Base-by-base conservation (phyloP, 495 filamentous ascomycete species). In the Penicillium bialowiezense region DNA sequence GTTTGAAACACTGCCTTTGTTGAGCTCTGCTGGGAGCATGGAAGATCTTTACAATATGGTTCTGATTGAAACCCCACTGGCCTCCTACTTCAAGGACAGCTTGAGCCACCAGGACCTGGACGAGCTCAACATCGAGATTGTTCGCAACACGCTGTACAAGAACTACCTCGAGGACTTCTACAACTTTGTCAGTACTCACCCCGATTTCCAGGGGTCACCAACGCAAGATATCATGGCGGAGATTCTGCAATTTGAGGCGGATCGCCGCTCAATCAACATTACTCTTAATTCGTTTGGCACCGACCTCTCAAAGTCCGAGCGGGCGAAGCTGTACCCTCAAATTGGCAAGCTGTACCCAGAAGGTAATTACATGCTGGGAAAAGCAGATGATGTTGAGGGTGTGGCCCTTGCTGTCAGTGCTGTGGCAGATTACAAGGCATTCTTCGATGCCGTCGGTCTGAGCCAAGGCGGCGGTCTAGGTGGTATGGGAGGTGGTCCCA, bases 81-180 rank as follows among this genome's bases (percentile, higher is more conserved):
- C 91, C 34, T 83, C 89, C 14, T 99, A 96, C 71, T 99, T 99
- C 82, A 97, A 97, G 72, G 85, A 88, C 50, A 93, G 87, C 53
- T 76, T 99, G 31, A 91, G 85, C 67, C 90, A 95, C 65, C 90
- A 95, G 65, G 93, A 99, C 63, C 79, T 99, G 50, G 93, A 99
- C 71, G 95, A 97, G 78, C 75, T 97, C 64, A 99, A 99, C 73
- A 99, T 99, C 61, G 93, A 99, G 74, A 99, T 99, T 62, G 85
- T 99, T 38, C 86, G 95, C 41, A 97, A 99, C 70, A 99, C 95
- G 9, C 78, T 99, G 36, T 99, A 97, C 79, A 97, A 97, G 81
- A 96, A 95, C 74, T 99, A 99, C 69, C 78, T 99, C 19, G 93
- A 99, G 66, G 93, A 97, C 65, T 99, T 98, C 70, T 82, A 96